These are phyloP conservation scores for Omphalotus olearius DNA, from an alignment of 1,284 basidiomycete species.

Conservation along the genomic window DNA sequence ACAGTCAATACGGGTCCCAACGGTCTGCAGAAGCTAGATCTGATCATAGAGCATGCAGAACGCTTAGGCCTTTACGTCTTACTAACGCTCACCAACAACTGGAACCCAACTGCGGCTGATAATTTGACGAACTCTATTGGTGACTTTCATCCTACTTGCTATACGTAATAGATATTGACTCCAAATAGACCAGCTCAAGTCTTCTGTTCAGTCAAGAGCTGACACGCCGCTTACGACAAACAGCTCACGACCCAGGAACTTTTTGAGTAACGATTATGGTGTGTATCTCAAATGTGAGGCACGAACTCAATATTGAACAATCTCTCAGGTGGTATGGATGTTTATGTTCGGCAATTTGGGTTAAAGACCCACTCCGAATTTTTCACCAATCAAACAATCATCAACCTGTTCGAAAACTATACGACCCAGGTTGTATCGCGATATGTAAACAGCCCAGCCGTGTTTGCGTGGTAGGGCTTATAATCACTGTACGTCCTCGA, in stretches of 20 bases:
- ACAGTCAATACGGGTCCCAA: constrained; percentile 59
- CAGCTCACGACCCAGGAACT: constrained; percentile 43
- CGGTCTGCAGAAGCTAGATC: constrained; percentile 66
- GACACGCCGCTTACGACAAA: constrained; percentile 30
- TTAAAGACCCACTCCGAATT: constrained; percentile 51
- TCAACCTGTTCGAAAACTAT: constrained; percentile 52
- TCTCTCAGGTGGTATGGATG: constrained; percentile 55
- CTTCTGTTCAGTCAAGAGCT: constrained; percentile 23
- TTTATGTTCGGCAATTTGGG: constrained; percentile 53
- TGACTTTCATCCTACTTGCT: neutral
- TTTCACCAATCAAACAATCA: constrained; percentile 45
- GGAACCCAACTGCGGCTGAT: constrained; percentile 43
- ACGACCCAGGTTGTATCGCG: constrained; percentile 49
- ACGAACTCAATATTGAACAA: constrained; percentile 8
- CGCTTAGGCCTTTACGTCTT: constrained; percentile 57
- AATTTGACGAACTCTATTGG: constrained; percentile 19
- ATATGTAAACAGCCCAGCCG: constrained; percentile 43
- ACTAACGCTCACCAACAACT: constrained; percentile 69
- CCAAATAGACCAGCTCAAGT: constrained; percentile 8
- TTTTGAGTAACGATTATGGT: constrained; percentile 60
- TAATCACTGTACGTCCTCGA: neutral
- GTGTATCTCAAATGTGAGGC: neutral
- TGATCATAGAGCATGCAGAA: constrained; percentile 53
- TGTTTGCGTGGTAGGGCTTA: constrained; percentile 47
- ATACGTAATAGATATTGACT: neutral